A percentile compares a stretch with the other conserved stretches of the same genome.
These are phyloP conservation scores for Vigna trinervia DNA, from an alignment of 306 rosid genomes.

Conservation along the genomic window DNA sequence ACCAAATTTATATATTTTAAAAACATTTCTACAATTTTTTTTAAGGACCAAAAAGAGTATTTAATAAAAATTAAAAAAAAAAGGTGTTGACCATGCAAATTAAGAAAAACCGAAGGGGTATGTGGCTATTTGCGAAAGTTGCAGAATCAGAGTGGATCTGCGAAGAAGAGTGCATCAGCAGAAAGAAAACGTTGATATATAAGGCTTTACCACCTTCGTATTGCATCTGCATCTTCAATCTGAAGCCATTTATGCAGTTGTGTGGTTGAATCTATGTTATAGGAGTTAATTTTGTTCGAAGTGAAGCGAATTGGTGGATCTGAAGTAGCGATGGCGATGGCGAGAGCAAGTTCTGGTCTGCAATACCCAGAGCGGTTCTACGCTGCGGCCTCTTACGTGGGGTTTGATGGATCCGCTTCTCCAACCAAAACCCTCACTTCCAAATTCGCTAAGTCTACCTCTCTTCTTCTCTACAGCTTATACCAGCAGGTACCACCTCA, in stretches of 20 bases:
- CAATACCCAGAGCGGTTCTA: constrained; percentile 94
- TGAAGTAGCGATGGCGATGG: constrained; percentile 57
- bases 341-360: constrained; percentile 76
- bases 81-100: neutral
- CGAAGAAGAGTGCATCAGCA: neutral
- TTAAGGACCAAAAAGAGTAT: too few species aligned
- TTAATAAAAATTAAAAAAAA: too few species aligned
- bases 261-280: neutral
- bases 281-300: neutral
- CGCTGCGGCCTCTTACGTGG: constrained; percentile 90
- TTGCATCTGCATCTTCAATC: neutral
- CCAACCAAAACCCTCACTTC: constrained; percentile 82
- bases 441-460: constrained; percentile 78
- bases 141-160: constrained; percentile 10
- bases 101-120: neutral
- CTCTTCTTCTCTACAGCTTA: constrained; percentile 86
- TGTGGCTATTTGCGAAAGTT: neutral
- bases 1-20: too few species aligned
- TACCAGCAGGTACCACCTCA: constrained; percentile 68
- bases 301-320: constrained; percentile 30
- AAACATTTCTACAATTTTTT: too few species aligned
- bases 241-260: neutral
- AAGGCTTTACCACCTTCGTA: neutral
- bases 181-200: neutral
- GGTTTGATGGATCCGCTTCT: constrained; percentile 86